Conservation (phyloP, 768 basidiomycete genomes). For the Tylopilus cervinicoccineus region DNA sequence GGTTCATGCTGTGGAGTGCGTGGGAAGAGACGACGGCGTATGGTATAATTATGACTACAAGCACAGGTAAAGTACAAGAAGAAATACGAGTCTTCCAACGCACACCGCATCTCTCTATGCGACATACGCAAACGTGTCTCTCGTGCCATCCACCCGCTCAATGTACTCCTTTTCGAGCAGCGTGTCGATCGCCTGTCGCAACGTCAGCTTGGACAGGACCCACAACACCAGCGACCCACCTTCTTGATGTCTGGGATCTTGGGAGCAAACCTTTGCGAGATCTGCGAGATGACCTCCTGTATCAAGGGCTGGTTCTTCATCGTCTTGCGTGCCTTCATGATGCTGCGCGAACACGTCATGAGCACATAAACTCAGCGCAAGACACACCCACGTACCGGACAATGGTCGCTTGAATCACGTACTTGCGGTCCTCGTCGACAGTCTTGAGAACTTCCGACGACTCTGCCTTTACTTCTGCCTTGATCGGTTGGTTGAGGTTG, state of each 20-base stretch:
- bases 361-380: background rate
- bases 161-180: slow-evolving; percentile 97
- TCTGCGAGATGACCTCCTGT: slow-evolving; percentile 86
- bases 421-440: slow-evolving; percentile 96
- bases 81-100: no score
- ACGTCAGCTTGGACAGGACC: background rate
- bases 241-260: slow-evolving; percentile 98
- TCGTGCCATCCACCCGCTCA: slow-evolving; percentile 87
- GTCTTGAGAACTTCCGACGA: slow-evolving; percentile 85
- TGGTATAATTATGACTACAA: slow-evolving; percentile 22
- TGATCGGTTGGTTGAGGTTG: slow-evolving; percentile 88
- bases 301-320: slow-evolving; percentile 93
- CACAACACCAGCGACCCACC: slow-evolving; percentile 35
- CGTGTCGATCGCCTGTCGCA: slow-evolving; percentile 77
- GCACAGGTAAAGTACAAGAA: slow-evolving; percentile 9
- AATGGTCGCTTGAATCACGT: slow-evolving; percentile 92
- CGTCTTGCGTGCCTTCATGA: slow-evolving; percentile 94
- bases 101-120: slow-evolving; percentile 21
- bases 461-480: slow-evolving; percentile 92
- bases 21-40: slow-evolving; percentile 16
- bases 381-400: slow-evolving; percentile 48
- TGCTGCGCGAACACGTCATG: slow-evolving; percentile 40
- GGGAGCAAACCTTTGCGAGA: slow-evolving; percentile 83
- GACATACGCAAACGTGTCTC: slow-evolving; percentile 58
- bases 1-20: slow-evolving; percentile 33